Conservation (phyloP, 164 flowering plant species). For the Liquidambar formosana region DNA sequence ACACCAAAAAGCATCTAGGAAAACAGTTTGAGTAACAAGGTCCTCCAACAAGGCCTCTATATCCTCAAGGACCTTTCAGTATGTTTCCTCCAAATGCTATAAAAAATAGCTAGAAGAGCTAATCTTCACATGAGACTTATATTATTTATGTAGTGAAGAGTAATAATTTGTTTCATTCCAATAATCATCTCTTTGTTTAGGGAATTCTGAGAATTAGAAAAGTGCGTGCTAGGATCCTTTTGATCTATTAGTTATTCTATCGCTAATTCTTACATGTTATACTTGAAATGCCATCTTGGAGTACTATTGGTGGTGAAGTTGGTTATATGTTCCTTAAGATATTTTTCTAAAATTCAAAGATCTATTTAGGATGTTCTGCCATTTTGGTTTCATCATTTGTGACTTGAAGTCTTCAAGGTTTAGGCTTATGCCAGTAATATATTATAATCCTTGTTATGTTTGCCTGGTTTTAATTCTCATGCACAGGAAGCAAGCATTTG, state of each 20-base stretch:
- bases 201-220: not conserved
- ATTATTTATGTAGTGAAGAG: too few relatives aligned
- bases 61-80: too few relatives aligned
- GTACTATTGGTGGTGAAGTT: not conserved
- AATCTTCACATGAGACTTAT: too few relatives aligned
- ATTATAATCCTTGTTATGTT: not conserved
- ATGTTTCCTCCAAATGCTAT: too few relatives aligned
- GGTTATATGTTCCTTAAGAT: not conserved
- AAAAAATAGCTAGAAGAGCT: too few relatives aligned
- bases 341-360: not conserved
- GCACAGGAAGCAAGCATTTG: conserved; percentile 47
- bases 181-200: too few relatives aligned
- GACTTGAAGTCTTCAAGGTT: not conserved
- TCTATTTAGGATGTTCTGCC: not conserved
- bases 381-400: not conserved
- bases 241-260: not conserved
- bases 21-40: too few relatives aligned
- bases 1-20: too few relatives aligned
- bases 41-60: too few relatives aligned
- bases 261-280: not conserved
- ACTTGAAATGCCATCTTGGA: not conserved
- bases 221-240: not conserved
- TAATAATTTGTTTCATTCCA: too few relatives aligned
- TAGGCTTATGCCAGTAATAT: not conserved
- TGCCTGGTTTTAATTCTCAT: not conserved